Conservation (phyloP, 768 basidiomycete species). For the Tylopilus rubrobrunneus region DNA sequence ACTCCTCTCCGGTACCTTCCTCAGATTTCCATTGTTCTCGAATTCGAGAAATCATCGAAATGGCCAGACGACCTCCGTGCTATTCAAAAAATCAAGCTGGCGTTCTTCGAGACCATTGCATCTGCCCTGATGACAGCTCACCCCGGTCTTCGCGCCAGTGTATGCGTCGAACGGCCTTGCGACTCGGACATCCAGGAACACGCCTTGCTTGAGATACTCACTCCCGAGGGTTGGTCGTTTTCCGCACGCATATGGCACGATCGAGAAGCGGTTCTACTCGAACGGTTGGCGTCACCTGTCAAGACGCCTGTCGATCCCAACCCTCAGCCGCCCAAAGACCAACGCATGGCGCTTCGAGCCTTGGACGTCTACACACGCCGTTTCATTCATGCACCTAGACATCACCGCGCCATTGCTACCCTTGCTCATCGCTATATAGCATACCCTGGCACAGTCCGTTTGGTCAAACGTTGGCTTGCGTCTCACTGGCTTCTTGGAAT, state of each 20-base stretch:
- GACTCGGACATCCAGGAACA: conserved; percentile 63
- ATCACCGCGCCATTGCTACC: conserved; percentile 79
- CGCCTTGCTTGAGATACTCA: conserved; percentile 70
- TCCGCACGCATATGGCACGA: conserved; percentile 81
- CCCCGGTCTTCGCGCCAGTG: conserved; percentile 48
- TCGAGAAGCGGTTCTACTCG: conserved; percentile 75
- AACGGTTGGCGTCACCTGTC: conserved; percentile 53
- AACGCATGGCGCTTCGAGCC: conserved; percentile 53
- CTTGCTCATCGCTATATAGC: conserved; percentile 77
- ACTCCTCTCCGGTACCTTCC: conserved; percentile 61
- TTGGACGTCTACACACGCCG: conserved; percentile 59
- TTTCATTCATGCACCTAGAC: conserved; percentile 77
- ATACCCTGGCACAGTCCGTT: conserved; percentile 79
- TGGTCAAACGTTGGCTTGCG: conserved; percentile 91
- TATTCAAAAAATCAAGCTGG: conserved; percentile 91
- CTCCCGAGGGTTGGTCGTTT: conserved; percentile 85
- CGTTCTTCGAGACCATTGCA: conserved; percentile 83
- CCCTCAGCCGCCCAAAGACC: conserved; percentile 33
- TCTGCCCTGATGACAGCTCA: conserved; percentile 52
- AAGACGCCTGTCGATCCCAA: conserved; percentile 19
- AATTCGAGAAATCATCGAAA: conserved; percentile 87
- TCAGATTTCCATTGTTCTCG: conserved; percentile 70
- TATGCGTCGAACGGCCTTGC: conserved; percentile 54
- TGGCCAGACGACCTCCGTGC: conserved; percentile 96
- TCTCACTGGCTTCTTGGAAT: conserved; percentile 80